phyloP scores from a whole-genome alignment of 352 stramenopile species.

The Phytopythium kandeliae region DNA sequence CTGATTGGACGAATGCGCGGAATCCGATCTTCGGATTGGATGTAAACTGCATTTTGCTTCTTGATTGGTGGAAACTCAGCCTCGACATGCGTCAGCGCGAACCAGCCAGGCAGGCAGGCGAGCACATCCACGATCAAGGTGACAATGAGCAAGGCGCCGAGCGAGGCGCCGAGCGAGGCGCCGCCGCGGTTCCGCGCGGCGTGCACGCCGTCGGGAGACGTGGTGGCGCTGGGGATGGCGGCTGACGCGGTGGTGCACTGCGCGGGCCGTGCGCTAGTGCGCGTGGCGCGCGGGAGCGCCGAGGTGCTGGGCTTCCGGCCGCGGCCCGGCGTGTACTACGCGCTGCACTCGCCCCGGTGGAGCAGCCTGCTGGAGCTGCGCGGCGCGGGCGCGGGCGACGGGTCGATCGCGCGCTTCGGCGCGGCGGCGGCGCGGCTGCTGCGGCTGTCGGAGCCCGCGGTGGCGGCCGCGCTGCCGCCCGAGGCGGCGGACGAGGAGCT shows the following conservation, averaged over 20 bases:
- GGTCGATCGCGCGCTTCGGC: constrained; percentile 46
- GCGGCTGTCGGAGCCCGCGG: constrained; percentile 31
- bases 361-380: constrained; percentile 59
- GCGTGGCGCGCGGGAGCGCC: constrained; percentile 75
- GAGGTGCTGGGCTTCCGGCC: constrained; percentile 66
- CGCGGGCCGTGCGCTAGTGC: constrained; percentile 69
- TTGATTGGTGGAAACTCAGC: too few relatives aligned
- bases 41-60: too few relatives aligned
- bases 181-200: constrained; percentile 28
- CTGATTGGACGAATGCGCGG: too few relatives aligned
- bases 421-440: constrained; percentile 39
- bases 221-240: constrained; percentile 64
- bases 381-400: background rate
- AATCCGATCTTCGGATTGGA: too few relatives aligned
- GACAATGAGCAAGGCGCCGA: background rate
- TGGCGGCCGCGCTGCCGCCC: constrained; percentile 2
- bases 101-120: too few relatives aligned
- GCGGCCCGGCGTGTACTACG: constrained; percentile 68
- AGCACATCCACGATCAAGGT: too few relatives aligned
- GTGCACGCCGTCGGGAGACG: constrained; percentile 49
- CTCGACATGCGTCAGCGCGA: too few relatives aligned
- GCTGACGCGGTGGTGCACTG: constrained; percentile 42
- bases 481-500: constrained; percentile 56
- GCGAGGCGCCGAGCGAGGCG: too few relatives aligned
- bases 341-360: constrained; percentile 81